phyloP scores from a whole-genome alignment of 1,284 basidiomycete genomes.

The Boletus semigastroideus region DNA sequence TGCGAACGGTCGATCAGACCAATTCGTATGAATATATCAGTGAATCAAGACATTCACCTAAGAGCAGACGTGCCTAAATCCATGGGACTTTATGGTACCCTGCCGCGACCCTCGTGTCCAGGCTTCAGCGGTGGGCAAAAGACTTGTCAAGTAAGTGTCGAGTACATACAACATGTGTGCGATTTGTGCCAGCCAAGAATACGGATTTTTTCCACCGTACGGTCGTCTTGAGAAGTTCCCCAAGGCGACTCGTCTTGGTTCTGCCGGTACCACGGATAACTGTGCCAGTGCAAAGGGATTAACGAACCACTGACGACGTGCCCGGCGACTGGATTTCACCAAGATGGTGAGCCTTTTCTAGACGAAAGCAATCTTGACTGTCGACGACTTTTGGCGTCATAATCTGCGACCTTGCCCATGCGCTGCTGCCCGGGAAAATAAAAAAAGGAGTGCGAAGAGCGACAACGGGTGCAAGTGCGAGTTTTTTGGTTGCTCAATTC shows the following conservation, averaged over 20 bases:
- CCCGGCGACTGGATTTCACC: conserved; percentile 3
- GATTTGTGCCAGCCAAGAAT: conserved; percentile 22
- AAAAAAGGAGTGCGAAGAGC: not conserved
- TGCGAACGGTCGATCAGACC: conserved; percentile 2
- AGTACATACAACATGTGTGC: conserved; percentile 18
- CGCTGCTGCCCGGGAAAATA: not conserved
- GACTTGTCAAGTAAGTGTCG: conserved; percentile 26
- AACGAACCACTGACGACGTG: not conserved
- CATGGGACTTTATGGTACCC: not conserved
- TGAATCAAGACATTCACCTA: conserved; percentile 33
- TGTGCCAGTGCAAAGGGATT: conserved; percentile 1
- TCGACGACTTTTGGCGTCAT: not conserved
- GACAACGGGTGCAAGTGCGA: not conserved
- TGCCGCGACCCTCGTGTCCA: conserved; percentile 1
- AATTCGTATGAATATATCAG: conserved; percentile 23
- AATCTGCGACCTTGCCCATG: not conserved
- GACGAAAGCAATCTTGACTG: not conserved
- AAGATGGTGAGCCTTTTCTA: conserved; percentile 9
- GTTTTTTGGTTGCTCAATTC: not conserved
- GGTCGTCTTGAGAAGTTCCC: conserved; percentile 10
- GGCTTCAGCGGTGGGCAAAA: conserved; percentile 11
- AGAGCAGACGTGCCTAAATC: conserved; percentile 15
- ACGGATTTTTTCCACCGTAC: conserved; percentile 29
- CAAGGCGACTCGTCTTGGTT: conserved; percentile 6
- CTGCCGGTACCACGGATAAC: conserved; percentile 5